Base-by-base conservation (phyloP, 805 yeast species). In the Pichia rugopelliculosa region DNA sequence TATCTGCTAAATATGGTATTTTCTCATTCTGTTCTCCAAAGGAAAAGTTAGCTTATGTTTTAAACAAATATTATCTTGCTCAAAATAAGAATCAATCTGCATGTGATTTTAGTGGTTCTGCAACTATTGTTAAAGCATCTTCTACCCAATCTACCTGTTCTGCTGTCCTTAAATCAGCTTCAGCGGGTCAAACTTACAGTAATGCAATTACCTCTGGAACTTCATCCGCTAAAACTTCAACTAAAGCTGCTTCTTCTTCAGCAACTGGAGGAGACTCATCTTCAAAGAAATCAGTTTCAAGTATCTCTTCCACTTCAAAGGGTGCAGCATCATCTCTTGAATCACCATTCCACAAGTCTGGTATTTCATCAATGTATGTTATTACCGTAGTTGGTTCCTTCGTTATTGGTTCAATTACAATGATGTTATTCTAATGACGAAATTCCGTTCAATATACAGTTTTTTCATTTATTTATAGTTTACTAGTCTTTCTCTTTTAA, bases 61-160 rank as follows among this genome's bases (percentile, higher is more conserved):
- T 87, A 65, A 81, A 85, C 72, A 65, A 66, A 53, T 86, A 86
- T 72, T 80, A 80, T 64, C 63, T 63, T 44, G 68, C 67, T 36
- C 74, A 81, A 51, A 70, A 68, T 53, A 62, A 64, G 44, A 53
- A 56, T 42, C 47, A 64, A 2, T 65, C 76, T 44, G 90, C 84
- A 49, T 87, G 95, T 70, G 79, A 77, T 64, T 87, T 84, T 65
- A 62, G 62, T 47, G 91, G 95, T 47, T 74, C 82, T 49, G 93
- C 90, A 33, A 59, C 83, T n/a, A 48, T 77, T 46, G 60, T 61
- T 46, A 62, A 75, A 30, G 72, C 73, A 34, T 66, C 77, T 21
- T 42, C 59, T 30, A 58, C 57, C n/a, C n/a, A n/a, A 7, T 53
- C 61, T 9, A 62, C 76, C 37, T 82, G 89, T 69, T 55, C 76